These are phyloP conservation scores for Linum lewisii DNA, from an alignment of 345 rosid genomes.

Conservation along the genomic window DNA sequence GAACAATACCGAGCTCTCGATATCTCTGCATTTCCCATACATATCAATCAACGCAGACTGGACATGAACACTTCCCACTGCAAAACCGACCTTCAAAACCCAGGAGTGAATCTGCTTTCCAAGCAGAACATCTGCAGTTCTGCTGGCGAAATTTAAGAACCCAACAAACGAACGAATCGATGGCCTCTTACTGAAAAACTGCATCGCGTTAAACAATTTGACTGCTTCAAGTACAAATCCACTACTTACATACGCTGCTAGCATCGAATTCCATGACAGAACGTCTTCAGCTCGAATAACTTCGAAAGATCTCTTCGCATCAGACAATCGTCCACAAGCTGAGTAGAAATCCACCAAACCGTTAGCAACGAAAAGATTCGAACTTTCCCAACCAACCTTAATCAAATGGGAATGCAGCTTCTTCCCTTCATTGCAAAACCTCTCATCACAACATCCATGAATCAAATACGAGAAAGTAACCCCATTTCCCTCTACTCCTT, in stretches of 20 bases:
- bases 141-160: constrained; percentile 50
- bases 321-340: constrained; percentile 37
- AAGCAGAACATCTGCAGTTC: constrained; percentile 25
- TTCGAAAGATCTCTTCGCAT: constrained; percentile 41
- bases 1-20: constrained; percentile 42
- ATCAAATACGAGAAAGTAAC: constrained; percentile 64
- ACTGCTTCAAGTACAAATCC: constrained; percentile 38
- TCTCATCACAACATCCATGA: constrained; percentile 38
- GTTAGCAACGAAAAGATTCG: constrained; percentile 51
- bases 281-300: constrained; percentile 39
- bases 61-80: constrained; percentile 30
- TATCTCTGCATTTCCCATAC: constrained; percentile 71
- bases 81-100: constrained; percentile 49
- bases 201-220: constrained; percentile 54
- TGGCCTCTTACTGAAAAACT: constrained; percentile 57
- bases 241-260: constrained; percentile 33
- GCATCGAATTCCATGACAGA: constrained; percentile 75
- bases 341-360: constrained; percentile 66
- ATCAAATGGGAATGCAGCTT: constrained; percentile 53
- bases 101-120: constrained; percentile 72
- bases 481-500: constrained; percentile 41
- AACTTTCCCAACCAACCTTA: constrained; percentile 44
- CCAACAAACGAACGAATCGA: constrained; percentile 49
- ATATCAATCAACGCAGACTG: constrained; percentile 63
- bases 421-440: constrained; percentile 48